These are phyloP conservation scores for Calophaca sinica DNA, from an alignment of 306 rosid species.

Conservation along the genomic window DNA sequence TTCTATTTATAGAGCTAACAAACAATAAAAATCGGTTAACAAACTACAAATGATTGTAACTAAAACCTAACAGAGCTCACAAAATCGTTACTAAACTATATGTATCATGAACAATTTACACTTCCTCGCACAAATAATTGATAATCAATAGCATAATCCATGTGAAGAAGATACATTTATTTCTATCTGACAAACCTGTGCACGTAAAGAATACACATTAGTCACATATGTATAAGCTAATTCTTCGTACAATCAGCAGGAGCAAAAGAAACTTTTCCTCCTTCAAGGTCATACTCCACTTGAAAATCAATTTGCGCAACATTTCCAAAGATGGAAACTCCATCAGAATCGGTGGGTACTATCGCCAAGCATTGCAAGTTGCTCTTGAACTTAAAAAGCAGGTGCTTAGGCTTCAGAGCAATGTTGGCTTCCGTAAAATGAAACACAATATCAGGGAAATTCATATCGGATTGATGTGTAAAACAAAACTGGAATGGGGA, in stretches of 20 bases:
- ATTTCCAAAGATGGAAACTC: conserved; percentile 14
- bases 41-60: too few species aligned
- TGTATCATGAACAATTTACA: too few species aligned
- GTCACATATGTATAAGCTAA: neutral
- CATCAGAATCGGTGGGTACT: neutral
- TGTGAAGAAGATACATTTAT: too few species aligned
- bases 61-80: too few species aligned
- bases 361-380: neutral
- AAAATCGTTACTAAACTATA: too few species aligned
- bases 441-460: neutral
- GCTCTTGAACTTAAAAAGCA: accelerated
- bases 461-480: too few species aligned
- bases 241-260: conserved; percentile 24
- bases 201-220: too few species aligned
- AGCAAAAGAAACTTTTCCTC: conserved; percentile 32
- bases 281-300: conserved; percentile 33
- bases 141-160: too few species aligned
- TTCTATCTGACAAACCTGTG: too few species aligned
- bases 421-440: conserved; percentile 2
- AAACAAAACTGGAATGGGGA: neutral
- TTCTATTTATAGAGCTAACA: too few species aligned
- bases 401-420: neutral
- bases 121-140: too few species aligned
- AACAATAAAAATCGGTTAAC: too few species aligned
- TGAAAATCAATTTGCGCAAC: neutral